Percentiles rank a stretch among this genome's conserved stretches.
These are phyloP conservation scores for Lathyrus tuberosus DNA, from an alignment of 306 rosid genomes.

Conservation along the genomic window DNA sequence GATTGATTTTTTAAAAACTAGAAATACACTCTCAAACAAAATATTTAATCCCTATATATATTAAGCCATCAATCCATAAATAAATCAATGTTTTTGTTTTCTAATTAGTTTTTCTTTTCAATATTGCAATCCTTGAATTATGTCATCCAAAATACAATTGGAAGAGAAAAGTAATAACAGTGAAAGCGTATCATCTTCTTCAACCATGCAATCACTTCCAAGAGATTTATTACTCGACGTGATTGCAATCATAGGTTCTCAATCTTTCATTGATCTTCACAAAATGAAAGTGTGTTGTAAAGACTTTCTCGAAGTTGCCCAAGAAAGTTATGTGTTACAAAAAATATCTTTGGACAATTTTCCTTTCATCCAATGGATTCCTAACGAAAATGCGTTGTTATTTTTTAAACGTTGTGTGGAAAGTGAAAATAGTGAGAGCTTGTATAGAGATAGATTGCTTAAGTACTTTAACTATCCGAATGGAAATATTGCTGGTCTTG, in stretches of 20 bases:
- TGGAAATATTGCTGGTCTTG: neutral
- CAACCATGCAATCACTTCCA: conserved; percentile 22
- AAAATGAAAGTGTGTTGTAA: conserved; percentile 26
- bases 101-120: too few relatives aligned
- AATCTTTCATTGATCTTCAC: conserved; percentile 24
- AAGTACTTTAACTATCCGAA: neutral
- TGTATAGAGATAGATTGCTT: conserved; percentile 24
- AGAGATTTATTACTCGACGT: conserved; percentile 37
- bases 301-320: conserved; percentile 2
- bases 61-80: too few relatives aligned
- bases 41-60: too few relatives aligned
- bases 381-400: neutral
- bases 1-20: too few relatives aligned
- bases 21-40: too few relatives aligned
- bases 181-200: too few relatives aligned
- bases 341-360: conserved; percentile 21
- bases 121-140: too few relatives aligned
- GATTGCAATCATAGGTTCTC: conserved; percentile 23
- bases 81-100: too few relatives aligned
- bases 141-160: too few relatives aligned
- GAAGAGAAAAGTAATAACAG: too few relatives aligned
- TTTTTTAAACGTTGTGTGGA: conserved; percentile 28
- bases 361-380: neutral
- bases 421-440: conserved; percentile 29
- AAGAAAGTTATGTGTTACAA: neutral